These are phyloP conservation scores for Parietichytrium sp. DNA, from an alignment of 108 stramenopile genomes.

Conservation along the genomic window DNA sequence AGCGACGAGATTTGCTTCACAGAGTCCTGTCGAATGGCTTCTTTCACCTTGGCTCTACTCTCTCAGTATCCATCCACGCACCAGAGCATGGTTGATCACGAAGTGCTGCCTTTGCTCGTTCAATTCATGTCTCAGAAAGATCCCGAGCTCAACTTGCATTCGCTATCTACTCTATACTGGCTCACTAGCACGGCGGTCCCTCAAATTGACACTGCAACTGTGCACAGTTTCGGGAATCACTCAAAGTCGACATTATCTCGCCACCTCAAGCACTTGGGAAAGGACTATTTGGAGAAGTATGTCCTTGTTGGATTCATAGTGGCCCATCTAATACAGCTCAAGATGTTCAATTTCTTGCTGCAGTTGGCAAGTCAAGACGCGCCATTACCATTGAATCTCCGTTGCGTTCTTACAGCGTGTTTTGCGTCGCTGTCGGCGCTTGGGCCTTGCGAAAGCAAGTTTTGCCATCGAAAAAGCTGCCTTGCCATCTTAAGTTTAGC, in stretches of 20 bases:
- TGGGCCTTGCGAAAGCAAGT: slow-evolving; percentile 1
- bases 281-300: too few relatives aligned
- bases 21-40: slow-evolving; percentile 21
- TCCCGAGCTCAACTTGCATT: too few relatives aligned
- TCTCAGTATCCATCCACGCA: slow-evolving; percentile 12
- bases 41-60: background rate
- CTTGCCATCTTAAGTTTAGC: background rate
- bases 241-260: too few relatives aligned
- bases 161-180: too few relatives aligned
- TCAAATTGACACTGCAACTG: too few relatives aligned
- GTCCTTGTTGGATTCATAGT: background rate
- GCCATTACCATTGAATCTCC: background rate
- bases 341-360: background rate
- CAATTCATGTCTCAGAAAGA: background rate
- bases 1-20: background rate
- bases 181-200: too few relatives aligned
- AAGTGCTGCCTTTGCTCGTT: background rate
- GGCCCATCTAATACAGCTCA: background rate
- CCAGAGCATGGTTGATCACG: background rate
- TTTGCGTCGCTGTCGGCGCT: slow-evolving; percentile 1
- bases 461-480: background rate
- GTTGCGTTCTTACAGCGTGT: background rate
- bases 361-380: background rate
- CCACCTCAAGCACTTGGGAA: too few relatives aligned
- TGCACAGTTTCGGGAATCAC: too few relatives aligned